Base-by-base conservation (phyloP, 1,139 yeast genomes). In the Zygoascus meyerae region DNA sequence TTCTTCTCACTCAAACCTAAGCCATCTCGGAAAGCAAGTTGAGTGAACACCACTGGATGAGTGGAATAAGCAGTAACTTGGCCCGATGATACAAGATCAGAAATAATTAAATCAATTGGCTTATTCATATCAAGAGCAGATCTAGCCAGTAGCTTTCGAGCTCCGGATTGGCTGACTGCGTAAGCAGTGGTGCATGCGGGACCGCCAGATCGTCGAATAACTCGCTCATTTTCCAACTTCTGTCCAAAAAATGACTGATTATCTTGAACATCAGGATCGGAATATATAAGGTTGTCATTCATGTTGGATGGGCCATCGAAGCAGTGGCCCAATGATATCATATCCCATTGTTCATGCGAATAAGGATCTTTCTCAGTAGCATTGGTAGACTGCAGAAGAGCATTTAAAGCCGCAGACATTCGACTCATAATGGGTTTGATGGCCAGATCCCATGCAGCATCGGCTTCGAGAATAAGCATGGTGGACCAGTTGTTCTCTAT, bases 131-230 rank as follows among this genome's bases (percentile, higher is more conserved):
- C 57, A 8, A 54, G 21, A 9, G 52, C 49, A 16, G 40, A 32
- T n/a, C 54, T 47, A 9, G 50, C 32, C 40, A 54, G 36, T 30
- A 54, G 48, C 43, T 54, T 54, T 16, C 42, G 29, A 2, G 57
- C 57, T 4, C 55, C 57, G 1, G 32, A 11, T 34, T 38, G 49
- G n/a, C 53, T 33, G 18, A 54, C 30, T 6, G 54, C 57, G 31
- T 54, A 54, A 5, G 52, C 57, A 29, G 53, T 52, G 7, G 57
- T 53, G 42, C 57, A 54, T 9, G 50, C 47, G 2, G 51, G 45
- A 14, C 40, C 40, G 12, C 43, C 46, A 9, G 48, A 12, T 32
- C 43, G 36, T 10, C 48, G 44, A 5, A 51, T 35, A 11, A 47
- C 47, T 6, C 54, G 40, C 42, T 51, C 43, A 21, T 39, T 35